Base-by-base conservation (phyloP, 768 basidiomycete species). In the Mycena filopes region DNA sequence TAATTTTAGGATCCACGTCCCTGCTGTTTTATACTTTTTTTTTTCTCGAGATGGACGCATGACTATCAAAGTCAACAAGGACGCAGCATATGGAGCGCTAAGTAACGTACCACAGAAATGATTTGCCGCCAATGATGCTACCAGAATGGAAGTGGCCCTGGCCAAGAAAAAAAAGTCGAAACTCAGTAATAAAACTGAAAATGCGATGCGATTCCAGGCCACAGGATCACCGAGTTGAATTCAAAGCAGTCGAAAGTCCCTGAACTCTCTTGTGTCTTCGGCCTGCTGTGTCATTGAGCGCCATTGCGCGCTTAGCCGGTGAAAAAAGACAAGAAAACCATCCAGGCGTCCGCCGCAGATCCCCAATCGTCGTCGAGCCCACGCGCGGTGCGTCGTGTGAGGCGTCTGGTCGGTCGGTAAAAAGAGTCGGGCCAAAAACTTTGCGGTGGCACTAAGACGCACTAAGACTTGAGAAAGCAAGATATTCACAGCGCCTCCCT, bases 401-500 rank as follows among this genome's bases (percentile, higher is more conserved):
- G 18, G 29, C 48, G 4, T 33, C 26, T 55, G 20, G 18, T n/a
- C 56, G 42, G 15, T 28, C 20, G 31, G 41, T 45, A 21, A 25
- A 43, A 9, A 28, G n/a, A 28, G 54, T 66, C 59, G 53, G 58
- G 41, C 16, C n/a, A 6, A 38, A 51, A 51, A 58, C 43, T 55
- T 51, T 11, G 46, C 53, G 67, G 47, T 26, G 23, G 31, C 28
- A 58, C 43, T 18, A 29, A 33, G 61, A n/a, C 36, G 31, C 28
- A 58, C 43, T 18, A 29, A 33, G 61, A n/a, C 36, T 29, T 56
- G 42, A 54, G 25, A 43, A 59, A 46, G 56, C 20, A 53, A 23
- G 46, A 42, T 50, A 58, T 60, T 55, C 74, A 50, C 56, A 59
- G 65, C 65, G 65, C 41, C 31, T 65, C 26, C 42, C 43, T 40